Evolutionary conservation across 352 stramenopile genomes (phyloP).

Genomic region (Phytophthora cryptogea): DNA sequence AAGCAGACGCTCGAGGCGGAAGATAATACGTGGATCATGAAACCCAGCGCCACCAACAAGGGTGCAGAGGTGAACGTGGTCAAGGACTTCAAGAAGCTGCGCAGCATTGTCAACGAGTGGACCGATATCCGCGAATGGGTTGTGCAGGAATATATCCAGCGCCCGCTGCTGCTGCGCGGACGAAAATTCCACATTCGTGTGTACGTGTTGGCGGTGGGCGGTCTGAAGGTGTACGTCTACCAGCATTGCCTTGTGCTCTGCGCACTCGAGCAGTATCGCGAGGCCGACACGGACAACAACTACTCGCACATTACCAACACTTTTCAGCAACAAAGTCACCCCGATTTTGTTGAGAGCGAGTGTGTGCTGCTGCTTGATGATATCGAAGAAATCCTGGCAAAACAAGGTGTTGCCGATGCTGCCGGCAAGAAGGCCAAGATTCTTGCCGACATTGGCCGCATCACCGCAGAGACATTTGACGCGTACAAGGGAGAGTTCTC

Average conservation of each 20-base stretch:
- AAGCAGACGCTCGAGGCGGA: conserved; percentile 49
- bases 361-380: conserved; percentile 68
- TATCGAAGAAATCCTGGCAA: conserved; percentile 54
- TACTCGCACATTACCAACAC: conserved; percentile 84
- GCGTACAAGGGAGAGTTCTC: conserved; percentile 78
- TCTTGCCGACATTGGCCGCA: conserved; percentile 56
- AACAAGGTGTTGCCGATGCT: conserved; percentile 42
- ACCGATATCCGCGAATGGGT: conserved; percentile 74
- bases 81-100: conserved; percentile 62
- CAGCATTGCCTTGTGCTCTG: conserved; percentile 64
- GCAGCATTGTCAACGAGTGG: conserved; percentile 64
- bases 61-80: conserved; percentile 71
- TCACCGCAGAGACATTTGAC: conserved; percentile 68
- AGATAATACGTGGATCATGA: conserved; percentile 70
- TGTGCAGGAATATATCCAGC: conserved; percentile 61
- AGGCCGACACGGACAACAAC: conserved; percentile 53
- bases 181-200: conserved; percentile 80
- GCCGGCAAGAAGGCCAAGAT: conserved; percentile 58
- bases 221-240: conserved; percentile 75
- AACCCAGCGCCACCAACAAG: conserved; percentile 78
- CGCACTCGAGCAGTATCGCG: conserved; percentile 52
- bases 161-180: conserved; percentile 53
- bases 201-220: conserved; percentile 60
- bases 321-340: conserved; percentile 72
- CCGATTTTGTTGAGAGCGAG: conserved; percentile 70